A percentile compares a stretch with the other conserved stretches of the same genome.
phyloP scores from a whole-genome alignment of 805 yeast species.

The Ogataea salicorniae region DNA sequence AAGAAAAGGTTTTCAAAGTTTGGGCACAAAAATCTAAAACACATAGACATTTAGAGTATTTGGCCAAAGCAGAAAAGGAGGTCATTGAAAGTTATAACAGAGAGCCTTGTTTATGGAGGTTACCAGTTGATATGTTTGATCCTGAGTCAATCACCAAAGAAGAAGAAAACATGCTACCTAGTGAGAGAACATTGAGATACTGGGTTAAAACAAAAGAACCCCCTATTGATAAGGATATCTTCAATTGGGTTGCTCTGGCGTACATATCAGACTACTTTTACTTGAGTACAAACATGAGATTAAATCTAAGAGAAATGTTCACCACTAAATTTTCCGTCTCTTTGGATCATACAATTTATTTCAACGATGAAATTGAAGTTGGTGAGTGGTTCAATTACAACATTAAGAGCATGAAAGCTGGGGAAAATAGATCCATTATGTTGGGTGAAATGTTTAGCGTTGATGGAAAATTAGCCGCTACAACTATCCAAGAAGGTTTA shows the following conservation, averaged over 20 bases:
- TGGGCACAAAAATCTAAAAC: slow-evolving; percentile 24
- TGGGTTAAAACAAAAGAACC: slow-evolving; percentile 28
- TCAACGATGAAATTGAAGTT: slow-evolving; percentile 48
- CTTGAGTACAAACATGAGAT: slow-evolving; percentile 46
- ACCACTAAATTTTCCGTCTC: slow-evolving; percentile 51
- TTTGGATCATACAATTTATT: slow-evolving; percentile 62
- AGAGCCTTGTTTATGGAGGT: slow-evolving; percentile 32
- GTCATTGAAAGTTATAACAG: slow-evolving; percentile 24
- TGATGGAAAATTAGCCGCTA: slow-evolving; percentile 50
- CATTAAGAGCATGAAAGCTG: slow-evolving; percentile 43
- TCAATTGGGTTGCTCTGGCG: slow-evolving; percentile 52
- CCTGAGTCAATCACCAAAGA: slow-evolving; percentile 15
- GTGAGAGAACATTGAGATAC: slow-evolving; percentile 27
- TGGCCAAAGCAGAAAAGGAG: slow-evolving; percentile 18
- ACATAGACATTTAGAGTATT: slow-evolving; percentile 20
- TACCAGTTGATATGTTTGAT: slow-evolving; percentile 31
- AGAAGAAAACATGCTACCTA: slow-evolving; percentile 13
- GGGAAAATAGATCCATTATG: slow-evolving; percentile 49
- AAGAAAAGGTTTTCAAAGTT: slow-evolving; percentile 22
- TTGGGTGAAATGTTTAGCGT: slow-evolving; percentile 51
- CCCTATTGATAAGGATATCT: slow-evolving; percentile 26
- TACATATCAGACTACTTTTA: slow-evolving; percentile 55
- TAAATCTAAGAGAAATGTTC: slow-evolving; percentile 41
- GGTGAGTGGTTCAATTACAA: slow-evolving; percentile 44
- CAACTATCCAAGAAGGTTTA: slow-evolving; percentile 64